Conservation (phyloP, 2,329 filamentous ascomycete species). For the Colletotrichum cuscutae region DNA sequence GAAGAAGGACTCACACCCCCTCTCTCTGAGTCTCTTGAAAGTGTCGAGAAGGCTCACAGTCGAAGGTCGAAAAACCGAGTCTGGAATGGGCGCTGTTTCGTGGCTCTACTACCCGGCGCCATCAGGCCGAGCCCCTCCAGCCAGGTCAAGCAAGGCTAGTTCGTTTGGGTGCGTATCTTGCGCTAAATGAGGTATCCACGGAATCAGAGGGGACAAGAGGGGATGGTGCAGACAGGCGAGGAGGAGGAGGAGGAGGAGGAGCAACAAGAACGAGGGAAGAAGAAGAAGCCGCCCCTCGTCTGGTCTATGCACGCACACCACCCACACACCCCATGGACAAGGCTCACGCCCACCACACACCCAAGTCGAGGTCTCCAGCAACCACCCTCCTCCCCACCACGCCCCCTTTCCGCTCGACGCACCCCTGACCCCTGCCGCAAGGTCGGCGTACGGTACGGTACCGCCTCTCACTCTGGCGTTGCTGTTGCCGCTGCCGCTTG, state of each 20-base stretch:
- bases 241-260: slow-evolving; percentile 10
- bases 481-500: background rate
- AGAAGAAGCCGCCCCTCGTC: slow-evolving; percentile 10
- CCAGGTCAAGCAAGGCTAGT: slow-evolving; percentile 12
- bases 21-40: background rate
- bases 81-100: slow-evolving; percentile 28
- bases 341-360: background rate
- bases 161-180: slow-evolving; percentile 26
- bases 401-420: slow-evolving; percentile 5
- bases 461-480: slow-evolving; percentile 19
- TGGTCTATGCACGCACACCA: background rate
- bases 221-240: background rate
- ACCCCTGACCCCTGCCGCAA: slow-evolving; percentile 22
- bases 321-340: background rate
- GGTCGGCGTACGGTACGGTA: slow-evolving; percentile 6
- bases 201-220: background rate
- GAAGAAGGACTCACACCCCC: background rate
- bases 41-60: background rate
- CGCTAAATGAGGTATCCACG: slow-evolving; percentile 23
- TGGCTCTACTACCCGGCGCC: slow-evolving; percentile 27
- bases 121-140: background rate
- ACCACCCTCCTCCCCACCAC: background rate
- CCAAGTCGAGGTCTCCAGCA: background rate
- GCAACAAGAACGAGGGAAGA: slow-evolving; percentile 11
- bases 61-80: background rate